Conservation (phyloP, 768 basidiomycete species). For the Asterophora lycoperdoides region DNA sequence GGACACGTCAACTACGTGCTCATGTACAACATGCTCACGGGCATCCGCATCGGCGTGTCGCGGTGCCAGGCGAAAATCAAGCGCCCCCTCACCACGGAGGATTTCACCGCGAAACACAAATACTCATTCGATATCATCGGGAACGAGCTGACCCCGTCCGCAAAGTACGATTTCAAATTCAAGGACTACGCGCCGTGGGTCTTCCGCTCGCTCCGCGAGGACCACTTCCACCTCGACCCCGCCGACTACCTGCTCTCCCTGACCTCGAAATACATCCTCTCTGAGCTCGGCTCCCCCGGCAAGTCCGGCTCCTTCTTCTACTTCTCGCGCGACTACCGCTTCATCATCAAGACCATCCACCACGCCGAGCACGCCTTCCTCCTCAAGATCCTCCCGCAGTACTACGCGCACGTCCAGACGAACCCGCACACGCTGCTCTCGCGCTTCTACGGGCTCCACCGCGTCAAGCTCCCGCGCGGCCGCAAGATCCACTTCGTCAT, state of each 20-base stretch:
- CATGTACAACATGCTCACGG: slow-evolving; percentile 99
- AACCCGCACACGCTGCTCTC: slow-evolving; percentile 95
- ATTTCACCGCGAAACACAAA: slow-evolving; percentile 88
- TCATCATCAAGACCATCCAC: slow-evolving; percentile 99
- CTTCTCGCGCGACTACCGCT: slow-evolving; percentile 96
- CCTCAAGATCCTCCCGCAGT: slow-evolving; percentile 74
- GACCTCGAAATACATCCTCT: slow-evolving; percentile 96
- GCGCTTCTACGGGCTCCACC: slow-evolving; percentile 94
- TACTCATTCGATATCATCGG: slow-evolving; percentile 97
- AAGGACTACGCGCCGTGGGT: slow-evolving; percentile 99
- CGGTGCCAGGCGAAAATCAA: slow-evolving; percentile 95
- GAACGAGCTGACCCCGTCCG: slow-evolving; percentile 96
- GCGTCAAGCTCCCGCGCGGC: slow-evolving; percentile 93
- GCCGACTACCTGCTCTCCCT: slow-evolving; percentile 96
- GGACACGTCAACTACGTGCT: slow-evolving; percentile 98
- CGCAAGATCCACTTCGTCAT: slow-evolving; percentile 98
- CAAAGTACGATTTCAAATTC: slow-evolving; percentile 99
- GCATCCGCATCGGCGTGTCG: slow-evolving; percentile 94
- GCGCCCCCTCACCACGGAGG: slow-evolving; percentile 76
- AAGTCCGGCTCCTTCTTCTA: slow-evolving; percentile 99
- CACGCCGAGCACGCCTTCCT: slow-evolving; percentile 94
- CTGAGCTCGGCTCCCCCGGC: slow-evolving; percentile 95
- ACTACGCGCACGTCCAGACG: slow-evolving; percentile 77
- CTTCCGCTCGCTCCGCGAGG: slow-evolving; percentile 92
- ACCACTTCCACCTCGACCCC: slow-evolving; percentile 92